These are phyloP conservation scores for Prunus persica DNA, from an alignment of 306 rosid species.

Conservation along the genomic window DNA sequence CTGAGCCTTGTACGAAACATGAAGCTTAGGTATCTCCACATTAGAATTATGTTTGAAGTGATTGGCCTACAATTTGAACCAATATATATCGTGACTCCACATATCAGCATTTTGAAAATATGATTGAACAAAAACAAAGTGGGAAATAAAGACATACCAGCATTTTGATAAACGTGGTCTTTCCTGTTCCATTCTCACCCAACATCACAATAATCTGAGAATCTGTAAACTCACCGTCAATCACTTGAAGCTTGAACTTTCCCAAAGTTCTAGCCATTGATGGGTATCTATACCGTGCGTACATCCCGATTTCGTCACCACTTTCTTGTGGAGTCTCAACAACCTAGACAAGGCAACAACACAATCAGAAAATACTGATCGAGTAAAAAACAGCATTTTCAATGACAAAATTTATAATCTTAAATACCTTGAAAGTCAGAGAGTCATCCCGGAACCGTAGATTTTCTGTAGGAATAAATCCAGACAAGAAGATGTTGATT, in stretches of 20 bases:
- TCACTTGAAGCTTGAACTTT: conserved; percentile 70
- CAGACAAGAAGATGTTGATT: conserved; percentile 94
- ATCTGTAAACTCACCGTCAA: conserved; percentile 96
- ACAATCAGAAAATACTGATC: neutral
- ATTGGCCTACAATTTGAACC: conserved; percentile 68
- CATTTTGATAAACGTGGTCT: conserved; percentile 96
- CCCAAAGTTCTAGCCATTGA: conserved; percentile 92
- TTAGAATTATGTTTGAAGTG: conserved; percentile 73
- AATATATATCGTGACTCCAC: neutral
- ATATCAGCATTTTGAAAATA: neutral
- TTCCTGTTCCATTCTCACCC: conserved; percentile 98
- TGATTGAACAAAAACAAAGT: conserved; percentile 1
- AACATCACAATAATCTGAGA: conserved; percentile 98
- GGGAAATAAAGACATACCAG: conserved; percentile 54
- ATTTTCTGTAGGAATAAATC: conserved; percentile 96
- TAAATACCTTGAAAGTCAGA: conserved; percentile 77
- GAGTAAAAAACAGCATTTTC: conserved; percentile 1
- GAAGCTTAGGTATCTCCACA: conserved; percentile 86
- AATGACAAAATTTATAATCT: neutral
- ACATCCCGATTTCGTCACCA: conserved; percentile 77
- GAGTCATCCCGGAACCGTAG: conserved; percentile 86
- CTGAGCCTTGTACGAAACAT: conserved; percentile 97
- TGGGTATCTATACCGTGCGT: conserved; percentile 90
- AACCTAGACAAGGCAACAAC: conserved; percentile 55
- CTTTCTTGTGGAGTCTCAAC: conserved; percentile 98